phyloP scores from a whole-genome alignment of 345 rosid genomes.

The Salix dunnii region DNA sequence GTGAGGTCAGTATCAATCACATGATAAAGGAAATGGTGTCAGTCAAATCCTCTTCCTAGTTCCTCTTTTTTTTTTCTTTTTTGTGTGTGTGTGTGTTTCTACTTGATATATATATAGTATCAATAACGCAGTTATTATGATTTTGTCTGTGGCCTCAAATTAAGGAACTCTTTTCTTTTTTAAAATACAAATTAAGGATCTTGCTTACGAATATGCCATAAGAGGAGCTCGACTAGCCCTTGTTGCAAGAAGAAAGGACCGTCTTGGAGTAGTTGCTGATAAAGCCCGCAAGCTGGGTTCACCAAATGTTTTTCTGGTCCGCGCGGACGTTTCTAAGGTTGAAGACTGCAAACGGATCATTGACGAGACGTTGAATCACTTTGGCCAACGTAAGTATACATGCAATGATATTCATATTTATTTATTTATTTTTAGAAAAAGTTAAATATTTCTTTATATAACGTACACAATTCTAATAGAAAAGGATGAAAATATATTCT shows the following conservation, averaged over 20 bases:
- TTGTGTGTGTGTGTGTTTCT: no score
- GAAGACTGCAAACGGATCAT: constrained; percentile 51
- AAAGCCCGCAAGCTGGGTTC: constrained; percentile 14
- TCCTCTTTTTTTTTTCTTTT: no score
- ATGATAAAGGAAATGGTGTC: no score
- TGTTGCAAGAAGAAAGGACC: constrained; percentile 9
- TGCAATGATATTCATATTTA: no score
- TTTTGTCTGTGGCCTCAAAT: no score
- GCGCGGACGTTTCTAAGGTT: constrained; percentile 51
- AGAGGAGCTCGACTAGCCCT: constrained; percentile 19
- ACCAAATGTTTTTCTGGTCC: constrained; percentile 17
- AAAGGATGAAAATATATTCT: no score
- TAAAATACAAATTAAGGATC: constrained; percentile 12
- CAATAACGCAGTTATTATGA: background rate
- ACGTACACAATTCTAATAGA: no score
- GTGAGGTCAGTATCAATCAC: constrained; percentile 36
- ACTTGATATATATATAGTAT: no score
- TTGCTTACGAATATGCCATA: constrained; percentile 37
- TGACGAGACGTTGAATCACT: constrained; percentile 37
- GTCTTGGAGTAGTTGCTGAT: constrained; percentile 10
- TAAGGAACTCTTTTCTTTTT: constrained; percentile 25
- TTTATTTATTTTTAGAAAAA: no score
- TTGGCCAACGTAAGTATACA: constrained; percentile 40
- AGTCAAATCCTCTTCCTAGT: no score
- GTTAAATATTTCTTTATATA: no score